These are phyloP conservation scores for Oryza longistaminata DNA, from an alignment of 176 grass and related monocot species.

Conservation along the genomic window DNA sequence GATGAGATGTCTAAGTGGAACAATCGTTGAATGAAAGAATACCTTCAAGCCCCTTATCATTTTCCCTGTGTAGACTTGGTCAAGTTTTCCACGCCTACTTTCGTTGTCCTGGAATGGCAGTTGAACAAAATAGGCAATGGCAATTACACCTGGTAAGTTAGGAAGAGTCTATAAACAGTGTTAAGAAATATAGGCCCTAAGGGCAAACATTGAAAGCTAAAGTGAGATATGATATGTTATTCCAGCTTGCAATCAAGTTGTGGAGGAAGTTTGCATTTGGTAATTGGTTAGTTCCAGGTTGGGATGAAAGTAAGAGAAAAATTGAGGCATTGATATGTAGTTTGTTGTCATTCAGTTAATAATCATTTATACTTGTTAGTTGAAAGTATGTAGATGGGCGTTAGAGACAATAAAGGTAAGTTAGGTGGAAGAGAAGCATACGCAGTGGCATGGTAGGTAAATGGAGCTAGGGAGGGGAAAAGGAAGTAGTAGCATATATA, in stretches of 20 bases:
- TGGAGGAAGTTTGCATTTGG: neutral
- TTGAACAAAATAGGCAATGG: neutral
- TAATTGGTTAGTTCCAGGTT: neutral
- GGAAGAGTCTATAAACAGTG: neutral
- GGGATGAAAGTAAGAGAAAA: neutral
- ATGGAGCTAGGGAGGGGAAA: neutral
- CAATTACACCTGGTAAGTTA: neutral
- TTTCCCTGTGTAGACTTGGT: slow-evolving; percentile 58
- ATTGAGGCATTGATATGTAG: neutral
- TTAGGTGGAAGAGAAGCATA: too few relatives aligned
- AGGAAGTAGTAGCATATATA: slow-evolving; percentile 32
- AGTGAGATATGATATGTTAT: neutral
- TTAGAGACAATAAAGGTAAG: neutral
- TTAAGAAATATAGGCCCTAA: neutral
- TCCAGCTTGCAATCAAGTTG: neutral
- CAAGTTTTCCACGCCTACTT: slow-evolving; percentile 47
- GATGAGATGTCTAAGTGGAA: neutral
- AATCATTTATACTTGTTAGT: too few relatives aligned
- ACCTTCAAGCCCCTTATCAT: slow-evolving; percentile 65
- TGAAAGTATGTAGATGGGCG: too few relatives aligned
- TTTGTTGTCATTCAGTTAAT: neutral
- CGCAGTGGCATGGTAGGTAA: neutral
- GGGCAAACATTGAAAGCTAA: neutral
- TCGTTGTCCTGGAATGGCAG: slow-evolving; percentile 56
- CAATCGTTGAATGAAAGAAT: slow-evolving; percentile 19